Percentiles rank a stretch among this genome's conserved stretches.
Conservation (phyloP, 768 basidiomycete genomes). For the Terana coerulea region DNA sequence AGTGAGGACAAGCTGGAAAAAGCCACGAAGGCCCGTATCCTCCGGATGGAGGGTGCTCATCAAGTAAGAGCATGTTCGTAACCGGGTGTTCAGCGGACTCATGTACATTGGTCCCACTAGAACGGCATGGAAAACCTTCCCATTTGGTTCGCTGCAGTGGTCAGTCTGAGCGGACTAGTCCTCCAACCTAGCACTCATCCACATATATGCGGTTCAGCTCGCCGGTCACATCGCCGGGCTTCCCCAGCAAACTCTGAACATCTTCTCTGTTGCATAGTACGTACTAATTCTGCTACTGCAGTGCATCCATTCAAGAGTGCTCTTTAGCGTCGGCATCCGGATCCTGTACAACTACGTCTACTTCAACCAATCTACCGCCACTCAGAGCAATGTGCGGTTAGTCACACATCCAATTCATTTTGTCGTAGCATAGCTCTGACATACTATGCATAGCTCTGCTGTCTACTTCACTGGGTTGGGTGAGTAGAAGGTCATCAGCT, state of each 20-base stretch:
- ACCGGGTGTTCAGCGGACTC: background rate
- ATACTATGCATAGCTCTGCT: background rate
- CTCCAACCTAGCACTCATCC: background rate
- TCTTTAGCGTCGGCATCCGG: background rate
- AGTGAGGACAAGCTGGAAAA: background rate
- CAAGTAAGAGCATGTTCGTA: background rate
- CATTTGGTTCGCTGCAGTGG: slow-evolving; percentile 5
- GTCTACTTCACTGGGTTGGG: background rate
- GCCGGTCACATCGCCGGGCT: slow-evolving; percentile 1
- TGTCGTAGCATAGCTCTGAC: background rate
- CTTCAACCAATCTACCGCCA: slow-evolving; percentile 4
- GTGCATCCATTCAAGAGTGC: too few species aligned
- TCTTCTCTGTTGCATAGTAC: slow-evolving; percentile 5
- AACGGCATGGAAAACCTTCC: slow-evolving; percentile 10
- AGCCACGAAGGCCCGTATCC: background rate
- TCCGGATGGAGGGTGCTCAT: background rate
- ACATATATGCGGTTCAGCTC: background rate
- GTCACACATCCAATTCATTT: background rate
- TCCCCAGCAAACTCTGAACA: background rate
- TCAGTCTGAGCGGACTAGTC: too few species aligned
- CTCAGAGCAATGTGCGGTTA: background rate
- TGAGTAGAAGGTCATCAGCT: background rate
- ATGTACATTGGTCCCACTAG: background rate
- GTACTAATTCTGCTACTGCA: background rate
- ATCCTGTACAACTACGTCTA: slow-evolving; percentile 6